phyloP scores from a whole-genome alignment of 192 early-diverging fungal species.

The Glomus cerebriforme region DNA sequence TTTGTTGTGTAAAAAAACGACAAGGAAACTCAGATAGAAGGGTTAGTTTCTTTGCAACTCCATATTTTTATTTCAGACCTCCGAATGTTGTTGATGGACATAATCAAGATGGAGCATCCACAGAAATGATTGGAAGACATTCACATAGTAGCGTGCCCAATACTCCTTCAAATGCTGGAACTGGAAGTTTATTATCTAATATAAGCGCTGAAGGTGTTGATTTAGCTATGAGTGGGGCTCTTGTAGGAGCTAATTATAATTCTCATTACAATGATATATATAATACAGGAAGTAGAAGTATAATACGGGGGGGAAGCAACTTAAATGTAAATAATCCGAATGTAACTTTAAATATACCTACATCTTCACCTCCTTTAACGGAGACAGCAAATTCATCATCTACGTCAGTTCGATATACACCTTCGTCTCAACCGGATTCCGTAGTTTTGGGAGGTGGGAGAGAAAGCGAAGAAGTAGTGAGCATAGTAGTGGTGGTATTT shows the following conservation, averaged over 20 bases:
- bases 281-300: neutral
- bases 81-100: neutral
- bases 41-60: neutral
- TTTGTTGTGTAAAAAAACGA: neutral
- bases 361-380: neutral
- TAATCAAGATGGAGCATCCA: neutral
- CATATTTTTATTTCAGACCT: slow-evolving; percentile 1
- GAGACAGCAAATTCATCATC: neutral
- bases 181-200: neutral
- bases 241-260: neutral
- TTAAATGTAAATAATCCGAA: neutral
- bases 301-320: neutral
- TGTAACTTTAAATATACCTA: neutral
- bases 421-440: neutral
- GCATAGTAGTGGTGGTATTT: slow-evolving; percentile 23
- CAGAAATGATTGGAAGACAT: neutral
- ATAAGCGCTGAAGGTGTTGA: neutral
- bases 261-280: neutral
- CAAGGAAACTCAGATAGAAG: neutral
- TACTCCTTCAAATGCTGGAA: neutral
- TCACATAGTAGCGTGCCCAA: neutral
- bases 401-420: neutral
- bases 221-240: neutral
- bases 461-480: neutral
- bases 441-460: neutral